Evolutionary conservation across 768 basidiomycete genomes (phyloP).

Genomic region (Mycena maculata): DNA sequence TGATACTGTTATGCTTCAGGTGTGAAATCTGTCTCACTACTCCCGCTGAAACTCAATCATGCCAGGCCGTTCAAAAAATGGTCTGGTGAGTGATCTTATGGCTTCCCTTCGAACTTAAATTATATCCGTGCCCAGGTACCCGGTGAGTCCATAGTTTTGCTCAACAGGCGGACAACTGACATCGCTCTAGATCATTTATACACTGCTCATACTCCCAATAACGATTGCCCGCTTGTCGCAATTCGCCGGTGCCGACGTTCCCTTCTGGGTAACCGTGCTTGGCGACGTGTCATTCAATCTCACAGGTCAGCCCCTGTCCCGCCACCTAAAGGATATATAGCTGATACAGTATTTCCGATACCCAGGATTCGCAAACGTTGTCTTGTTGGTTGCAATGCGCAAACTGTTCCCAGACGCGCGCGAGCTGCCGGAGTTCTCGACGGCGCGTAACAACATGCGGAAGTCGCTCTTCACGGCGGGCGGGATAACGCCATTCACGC

Average conservation of each 20-base stretch:
- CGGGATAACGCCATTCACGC: conserved; percentile 29
- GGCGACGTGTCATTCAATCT: conserved; percentile 45
- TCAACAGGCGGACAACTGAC: too few relatives aligned
- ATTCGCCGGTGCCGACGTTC: conserved; percentile 40
- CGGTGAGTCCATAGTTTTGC: conserved; percentile 15
- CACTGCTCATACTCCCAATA: conserved; percentile 44
- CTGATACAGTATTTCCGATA: neutral
- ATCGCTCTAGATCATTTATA: conserved; percentile 41
- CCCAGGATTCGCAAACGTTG: conserved; percentile 39
- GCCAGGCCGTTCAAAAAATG: conserved; percentile 34
- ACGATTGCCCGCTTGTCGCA: conserved; percentile 43
- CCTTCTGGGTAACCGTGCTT: conserved; percentile 39
- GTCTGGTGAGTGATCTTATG: conserved; percentile 41
- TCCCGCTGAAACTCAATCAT: neutral
- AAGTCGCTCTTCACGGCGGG: conserved; percentile 23
- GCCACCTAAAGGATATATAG: neutral
- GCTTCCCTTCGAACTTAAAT: too few relatives aligned
- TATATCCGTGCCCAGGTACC: too few relatives aligned
- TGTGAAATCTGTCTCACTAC: neutral
- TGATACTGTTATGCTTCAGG: conserved; percentile 39
- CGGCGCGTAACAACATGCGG: conserved; percentile 19
- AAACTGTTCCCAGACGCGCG: conserved; percentile 31
- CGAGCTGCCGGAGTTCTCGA: conserved; percentile 32
- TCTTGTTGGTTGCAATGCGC: conserved; percentile 36
- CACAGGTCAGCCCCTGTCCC: conserved; percentile 37